Percentiles rank a stretch among this genome's conserved stretches.
Conservation (phyloP, 2,329 filamentous ascomycete genomes). For the Exserohilum turcica region DNA sequence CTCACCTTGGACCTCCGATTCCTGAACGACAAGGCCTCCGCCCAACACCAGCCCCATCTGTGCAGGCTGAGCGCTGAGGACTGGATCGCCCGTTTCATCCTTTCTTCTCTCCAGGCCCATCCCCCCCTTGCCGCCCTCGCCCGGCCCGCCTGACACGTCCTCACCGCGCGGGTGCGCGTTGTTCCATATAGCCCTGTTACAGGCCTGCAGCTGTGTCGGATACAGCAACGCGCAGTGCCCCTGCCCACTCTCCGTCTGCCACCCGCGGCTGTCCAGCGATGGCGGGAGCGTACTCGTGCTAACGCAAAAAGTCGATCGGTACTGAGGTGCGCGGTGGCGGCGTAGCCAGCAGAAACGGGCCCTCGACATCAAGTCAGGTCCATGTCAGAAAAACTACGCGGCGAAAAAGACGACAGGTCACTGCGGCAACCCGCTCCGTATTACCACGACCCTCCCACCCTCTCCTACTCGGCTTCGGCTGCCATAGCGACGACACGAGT, state of each 20-base stretch:
- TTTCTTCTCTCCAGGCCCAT: constrained; percentile 10
- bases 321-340: constrained; percentile 78
- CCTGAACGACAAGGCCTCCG: constrained; percentile 26
- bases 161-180: constrained; percentile 39
- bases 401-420: constrained; percentile 26
- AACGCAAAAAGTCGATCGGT: constrained; percentile 47
- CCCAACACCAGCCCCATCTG: constrained; percentile 30
- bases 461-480: constrained; percentile 16
- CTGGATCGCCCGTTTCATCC: constrained; percentile 21
- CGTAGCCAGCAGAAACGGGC: constrained; percentile 82
- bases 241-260: constrained; percentile 11
- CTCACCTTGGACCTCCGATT: constrained; percentile 31
- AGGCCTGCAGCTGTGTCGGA: constrained; percentile 29
- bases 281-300: constrained; percentile 31
- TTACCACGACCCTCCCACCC: constrained; percentile 32
- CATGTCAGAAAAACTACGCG: constrained; percentile 58
- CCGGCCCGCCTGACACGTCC: constrained; percentile 24
- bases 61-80: constrained; percentile 23
- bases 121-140: constrained; percentile 3
- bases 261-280: constrained; percentile 32
- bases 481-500: constrained; percentile 19
- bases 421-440: constrained; percentile 33
- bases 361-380: constrained; percentile 71
- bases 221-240: constrained; percentile 18
- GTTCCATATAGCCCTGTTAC: constrained; percentile 26